phyloP scores from a whole-genome alignment of 208 protist species.

The Naegleria lovaniensis region DNA sequence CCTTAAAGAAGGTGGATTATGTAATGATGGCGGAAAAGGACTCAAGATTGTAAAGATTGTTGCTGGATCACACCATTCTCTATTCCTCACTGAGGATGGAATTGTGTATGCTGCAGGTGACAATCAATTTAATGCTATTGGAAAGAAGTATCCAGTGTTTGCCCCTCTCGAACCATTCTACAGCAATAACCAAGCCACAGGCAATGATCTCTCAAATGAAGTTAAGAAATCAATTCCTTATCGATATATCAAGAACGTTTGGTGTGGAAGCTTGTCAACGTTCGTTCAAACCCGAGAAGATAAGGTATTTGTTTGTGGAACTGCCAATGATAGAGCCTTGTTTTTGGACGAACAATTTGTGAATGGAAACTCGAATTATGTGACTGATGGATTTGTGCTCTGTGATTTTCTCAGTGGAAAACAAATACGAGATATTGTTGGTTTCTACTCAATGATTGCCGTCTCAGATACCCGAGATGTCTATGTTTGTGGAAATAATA shows the following conservation, averaged over 20 bases:
- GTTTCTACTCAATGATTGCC: constrained; percentile 6
- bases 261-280: background rate
- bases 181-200: background rate
- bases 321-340: background rate
- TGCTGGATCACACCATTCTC: background rate
- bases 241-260: background rate
- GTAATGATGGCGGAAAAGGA: constrained; percentile 6
- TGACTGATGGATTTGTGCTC: background rate
- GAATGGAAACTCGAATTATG: background rate
- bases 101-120: background rate
- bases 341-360: background rate
- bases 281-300: background rate
- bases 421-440: background rate
- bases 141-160: background rate
- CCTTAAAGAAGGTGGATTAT: background rate
- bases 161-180: background rate
- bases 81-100: background rate
- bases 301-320: background rate
- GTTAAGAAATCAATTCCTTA: background rate
- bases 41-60: background rate
- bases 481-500: background rate
- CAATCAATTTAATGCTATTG: background rate
- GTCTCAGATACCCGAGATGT: background rate
- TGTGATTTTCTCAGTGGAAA: background rate
- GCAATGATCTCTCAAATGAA: background rate